Evolutionary conservation across 495 filamentous ascomycete genomes (phyloP).

Genomic region (Penicillium coffeae): DNA sequence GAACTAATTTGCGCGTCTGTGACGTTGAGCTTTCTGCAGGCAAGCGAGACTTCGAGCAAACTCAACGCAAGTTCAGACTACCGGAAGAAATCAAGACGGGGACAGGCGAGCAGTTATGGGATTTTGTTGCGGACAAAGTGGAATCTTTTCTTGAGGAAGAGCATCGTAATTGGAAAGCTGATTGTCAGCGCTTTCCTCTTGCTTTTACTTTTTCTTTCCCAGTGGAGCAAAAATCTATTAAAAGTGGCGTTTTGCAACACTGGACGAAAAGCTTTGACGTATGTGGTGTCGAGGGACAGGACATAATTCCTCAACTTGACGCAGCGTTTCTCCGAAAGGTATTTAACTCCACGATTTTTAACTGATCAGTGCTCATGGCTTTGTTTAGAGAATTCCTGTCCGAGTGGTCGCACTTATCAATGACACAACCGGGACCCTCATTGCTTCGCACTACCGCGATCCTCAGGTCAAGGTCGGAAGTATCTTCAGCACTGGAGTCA

Average conservation of each 20-base stretch:
- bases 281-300: slow-evolving; percentile 80
- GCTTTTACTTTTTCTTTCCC: slow-evolving; percentile 97
- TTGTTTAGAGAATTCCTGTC: slow-evolving; percentile 82
- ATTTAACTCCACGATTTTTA: too few relatives aligned
- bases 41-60: slow-evolving; percentile 87
- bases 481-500: slow-evolving; percentile 95
- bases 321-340: slow-evolving; percentile 70
- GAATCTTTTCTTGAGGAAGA: slow-evolving; percentile 82
- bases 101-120: slow-evolving; percentile 79
- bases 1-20: slow-evolving; percentile 91
- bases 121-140: slow-evolving; percentile 85
- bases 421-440: slow-evolving; percentile 91
- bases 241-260: slow-evolving; percentile 82
- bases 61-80: slow-evolving; percentile 87
- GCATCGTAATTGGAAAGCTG: slow-evolving; percentile 51
- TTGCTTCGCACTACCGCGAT: slow-evolving; percentile 88
- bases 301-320: slow-evolving; percentile 87
- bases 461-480: slow-evolving; percentile 81
- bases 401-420: slow-evolving; percentile 85
- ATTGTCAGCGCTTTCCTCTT: slow-evolving; percentile 54
- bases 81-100: slow-evolving; percentile 83
- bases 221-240: slow-evolving; percentile 81
- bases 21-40: slow-evolving; percentile 76
- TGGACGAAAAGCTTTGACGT: slow-evolving; percentile 98
- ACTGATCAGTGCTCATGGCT: too few relatives aligned